Conservation (phyloP, 140 eudicot species). For the Cichorium intybus region DNA sequence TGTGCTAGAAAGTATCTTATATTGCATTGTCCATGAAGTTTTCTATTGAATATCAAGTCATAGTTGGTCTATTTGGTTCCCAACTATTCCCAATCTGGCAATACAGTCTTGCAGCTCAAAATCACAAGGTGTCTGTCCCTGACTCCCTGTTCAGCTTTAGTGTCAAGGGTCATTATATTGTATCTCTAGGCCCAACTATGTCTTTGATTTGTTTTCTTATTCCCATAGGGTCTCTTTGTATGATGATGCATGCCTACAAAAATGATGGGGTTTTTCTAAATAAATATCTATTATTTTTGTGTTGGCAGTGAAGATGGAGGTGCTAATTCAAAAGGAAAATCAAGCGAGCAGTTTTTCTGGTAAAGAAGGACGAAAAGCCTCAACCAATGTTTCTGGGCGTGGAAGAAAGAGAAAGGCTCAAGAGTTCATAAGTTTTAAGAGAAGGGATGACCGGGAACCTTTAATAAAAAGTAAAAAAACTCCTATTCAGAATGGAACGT, state of each 20-base stretch:
- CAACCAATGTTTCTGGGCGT: constrained; percentile 15
- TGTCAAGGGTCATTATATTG: background rate
- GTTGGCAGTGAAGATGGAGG: constrained; percentile 41
- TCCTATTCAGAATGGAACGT: constrained; percentile 21
- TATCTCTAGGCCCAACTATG: background rate
- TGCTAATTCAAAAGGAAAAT: constrained; percentile 39
- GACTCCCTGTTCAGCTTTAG: background rate
- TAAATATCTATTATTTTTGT: background rate
- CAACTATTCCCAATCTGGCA: background rate
- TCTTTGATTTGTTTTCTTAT: background rate
- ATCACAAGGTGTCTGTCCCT: background rate
- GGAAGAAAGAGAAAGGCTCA: constrained; percentile 37
- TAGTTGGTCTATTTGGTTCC: background rate
- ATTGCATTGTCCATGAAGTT: background rate
- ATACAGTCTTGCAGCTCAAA: constrained; percentile 14
- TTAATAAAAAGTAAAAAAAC: constrained; percentile 26
- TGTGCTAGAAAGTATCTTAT: background rate
- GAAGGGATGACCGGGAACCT: constrained; percentile 8
- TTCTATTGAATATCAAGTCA: background rate
- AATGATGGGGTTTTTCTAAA: background rate
- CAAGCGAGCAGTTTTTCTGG: constrained; percentile 22
- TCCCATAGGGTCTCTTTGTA: background rate
- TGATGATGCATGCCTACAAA: background rate
- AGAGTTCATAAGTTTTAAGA: constrained; percentile 11
- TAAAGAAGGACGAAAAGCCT: constrained; percentile 18